Conservation (phyloP, 139 green algal genomes). For the Micractinium sp. region DNA sequence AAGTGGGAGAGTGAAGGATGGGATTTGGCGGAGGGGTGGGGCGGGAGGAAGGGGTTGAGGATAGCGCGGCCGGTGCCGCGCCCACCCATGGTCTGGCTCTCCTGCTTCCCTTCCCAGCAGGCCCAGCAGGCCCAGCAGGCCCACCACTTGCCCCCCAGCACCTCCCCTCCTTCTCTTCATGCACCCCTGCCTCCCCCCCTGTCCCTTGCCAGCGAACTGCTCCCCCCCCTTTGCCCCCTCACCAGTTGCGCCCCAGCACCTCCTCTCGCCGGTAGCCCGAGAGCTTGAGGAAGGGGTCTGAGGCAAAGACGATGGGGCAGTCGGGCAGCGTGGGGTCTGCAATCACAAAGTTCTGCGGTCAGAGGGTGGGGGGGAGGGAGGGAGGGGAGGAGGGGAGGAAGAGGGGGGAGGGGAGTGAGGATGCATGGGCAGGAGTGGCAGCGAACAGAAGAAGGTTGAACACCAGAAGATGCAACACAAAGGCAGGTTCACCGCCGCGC, state of each 20-base stretch:
- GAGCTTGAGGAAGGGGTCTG: constrained; percentile 93
- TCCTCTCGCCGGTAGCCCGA: constrained; percentile 94
- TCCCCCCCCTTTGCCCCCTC: constrained; percentile 4
- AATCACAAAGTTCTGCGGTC: constrained; percentile 95
- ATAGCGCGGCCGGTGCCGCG: too few species aligned
- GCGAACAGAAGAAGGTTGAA: too few species aligned
- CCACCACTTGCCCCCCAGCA: not conserved
- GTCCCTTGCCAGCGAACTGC: too few species aligned
- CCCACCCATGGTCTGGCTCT: too few species aligned
- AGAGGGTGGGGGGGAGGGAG: not conserved
- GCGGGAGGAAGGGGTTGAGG: too few species aligned
- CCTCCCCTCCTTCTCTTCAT: not conserved
- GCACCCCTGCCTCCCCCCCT: not conserved
- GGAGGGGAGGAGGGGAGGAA: too few species aligned
- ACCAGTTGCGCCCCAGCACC: constrained; percentile 94
- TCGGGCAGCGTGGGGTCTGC: constrained; percentile 95
- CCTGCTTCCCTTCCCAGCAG: not conserved
- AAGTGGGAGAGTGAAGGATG: not conserved
- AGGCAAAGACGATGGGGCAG: constrained; percentile 97
- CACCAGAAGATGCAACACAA: too few species aligned
- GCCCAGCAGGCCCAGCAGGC: not conserved
- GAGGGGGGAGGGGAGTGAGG: not conserved
- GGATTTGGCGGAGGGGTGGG: too few species aligned
- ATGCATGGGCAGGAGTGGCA: not conserved
- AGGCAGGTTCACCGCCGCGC: too few species aligned